Evolutionary conservation across 805 yeast species (phyloP).

Genomic region (Candida insectorum): DNA sequence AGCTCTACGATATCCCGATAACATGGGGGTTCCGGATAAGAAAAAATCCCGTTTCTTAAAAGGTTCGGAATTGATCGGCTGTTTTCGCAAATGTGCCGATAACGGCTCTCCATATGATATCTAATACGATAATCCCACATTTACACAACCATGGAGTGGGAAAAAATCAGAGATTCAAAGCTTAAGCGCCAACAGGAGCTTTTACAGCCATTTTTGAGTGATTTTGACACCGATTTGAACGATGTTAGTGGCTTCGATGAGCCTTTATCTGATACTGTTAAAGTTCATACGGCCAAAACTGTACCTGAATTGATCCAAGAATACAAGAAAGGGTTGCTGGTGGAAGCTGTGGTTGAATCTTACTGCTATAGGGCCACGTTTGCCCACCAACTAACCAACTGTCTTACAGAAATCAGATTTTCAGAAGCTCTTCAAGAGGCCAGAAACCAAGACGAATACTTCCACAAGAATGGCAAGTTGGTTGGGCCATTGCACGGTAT

Average conservation of each 20-base stretch:
- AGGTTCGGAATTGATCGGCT: no score
- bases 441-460: constrained; percentile 19
- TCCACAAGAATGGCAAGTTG: constrained; percentile 13
- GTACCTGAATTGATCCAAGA: constrained; percentile 1
- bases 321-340: not conserved
- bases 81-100: no score
- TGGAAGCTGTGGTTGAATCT: constrained; percentile 33
- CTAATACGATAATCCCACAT: no score
- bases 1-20: no score
- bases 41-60: no score
- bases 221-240: constrained; percentile 3
- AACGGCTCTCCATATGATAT: no score
- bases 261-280: constrained; percentile 1
- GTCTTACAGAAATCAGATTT: constrained; percentile 33
- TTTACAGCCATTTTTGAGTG: constrained; percentile 3
- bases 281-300: constrained; percentile 2
- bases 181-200: constrained; percentile 3
- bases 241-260: constrained; percentile 9
- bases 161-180: constrained; percentile 6
- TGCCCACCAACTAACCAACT: constrained; percentile 51
- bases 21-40: no score
- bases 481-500: constrained; percentile 29
- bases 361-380: constrained; percentile 56
- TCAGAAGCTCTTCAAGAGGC: constrained; percentile 24
- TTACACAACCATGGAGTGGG: constrained; percentile 3